A percentile compares a stretch with the other conserved stretches of the same genome.
These are phyloP conservation scores for Penicillium aurantiogriseum DNA, from an alignment of 2,329 filamentous ascomycete species.

Conservation along the genomic window DNA sequence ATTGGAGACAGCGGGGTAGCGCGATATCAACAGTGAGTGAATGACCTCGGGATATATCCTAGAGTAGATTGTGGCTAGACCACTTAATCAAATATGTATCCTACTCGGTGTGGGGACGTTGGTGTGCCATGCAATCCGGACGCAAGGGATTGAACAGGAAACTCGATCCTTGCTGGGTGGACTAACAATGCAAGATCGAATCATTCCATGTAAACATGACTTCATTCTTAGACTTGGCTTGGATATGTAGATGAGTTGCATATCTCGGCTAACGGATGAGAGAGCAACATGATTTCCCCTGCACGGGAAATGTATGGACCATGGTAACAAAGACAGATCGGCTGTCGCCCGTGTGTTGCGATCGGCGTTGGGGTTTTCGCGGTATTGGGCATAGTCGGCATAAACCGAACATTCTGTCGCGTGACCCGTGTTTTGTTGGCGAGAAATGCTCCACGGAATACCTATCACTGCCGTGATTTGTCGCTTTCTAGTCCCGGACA, in stretches of 20 bases:
- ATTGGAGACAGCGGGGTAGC: not conserved
- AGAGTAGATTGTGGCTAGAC: not conserved
- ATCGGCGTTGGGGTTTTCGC: slow-evolving; percentile 11
- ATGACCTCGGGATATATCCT: not conserved
- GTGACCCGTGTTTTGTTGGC: not conserved
- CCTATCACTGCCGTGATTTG: slow-evolving; percentile 2
- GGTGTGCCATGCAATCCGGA: slow-evolving; percentile 6
- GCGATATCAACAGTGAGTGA: not conserved
- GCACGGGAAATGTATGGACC: not conserved
- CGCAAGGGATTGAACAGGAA: slow-evolving; percentile 7
- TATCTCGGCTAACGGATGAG: not conserved
- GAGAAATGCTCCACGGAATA: slow-evolving; percentile 1
- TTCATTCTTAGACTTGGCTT: slow-evolving; percentile 2
- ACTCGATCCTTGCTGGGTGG: slow-evolving; percentile 3
- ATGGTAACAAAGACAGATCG: not conserved
- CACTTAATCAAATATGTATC: not conserved
- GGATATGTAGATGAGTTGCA: not conserved
- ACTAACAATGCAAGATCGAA: not conserved
- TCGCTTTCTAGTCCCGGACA: not conserved
- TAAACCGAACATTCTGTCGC: slow-evolving; percentile 10
- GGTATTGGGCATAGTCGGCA: not conserved
- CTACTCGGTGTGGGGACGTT: not conserved
- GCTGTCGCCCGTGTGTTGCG: not conserved
- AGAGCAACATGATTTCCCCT: not conserved
- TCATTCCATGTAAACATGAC: slow-evolving; percentile 1